Conservation (phyloP, 177 flowering plant genomes). For the Tripterygium wilfordii region DNA sequence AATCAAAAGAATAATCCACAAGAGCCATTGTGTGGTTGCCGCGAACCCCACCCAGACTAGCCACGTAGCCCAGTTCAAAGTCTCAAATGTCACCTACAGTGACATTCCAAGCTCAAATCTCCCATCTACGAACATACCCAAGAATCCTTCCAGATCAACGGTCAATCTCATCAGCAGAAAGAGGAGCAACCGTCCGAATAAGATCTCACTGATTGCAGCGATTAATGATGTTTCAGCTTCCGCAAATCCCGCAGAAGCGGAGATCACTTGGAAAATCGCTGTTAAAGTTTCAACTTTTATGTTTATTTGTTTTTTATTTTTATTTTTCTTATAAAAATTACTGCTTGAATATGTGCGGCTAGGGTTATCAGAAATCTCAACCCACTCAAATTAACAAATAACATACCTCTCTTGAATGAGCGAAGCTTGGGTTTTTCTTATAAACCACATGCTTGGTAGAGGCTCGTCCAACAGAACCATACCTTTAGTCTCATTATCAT, state of each 20-base stretch:
- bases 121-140: not conserved
- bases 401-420: too few species aligned
- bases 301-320: not conserved
- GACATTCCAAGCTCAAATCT: not conserved
- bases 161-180: not conserved
- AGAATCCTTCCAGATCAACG: not conserved
- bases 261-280: slow-evolving; percentile 69
- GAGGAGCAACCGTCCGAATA: not conserved
- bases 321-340: not conserved
- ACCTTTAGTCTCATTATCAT: too few species aligned
- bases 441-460: too few species aligned
- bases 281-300: slow-evolving; percentile 27
- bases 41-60: slow-evolving; percentile 11
- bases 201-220: slow-evolving; percentile 10
- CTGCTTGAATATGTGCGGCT: slow-evolving; percentile 44
- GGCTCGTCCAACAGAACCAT: too few species aligned
- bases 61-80: slow-evolving; percentile 12
- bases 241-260: slow-evolving; percentile 25
- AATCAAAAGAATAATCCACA: too few species aligned
- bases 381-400: too few species aligned
- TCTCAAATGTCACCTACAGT: too few species aligned
- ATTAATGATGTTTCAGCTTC: slow-evolving; percentile 16
- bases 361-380: too few species aligned
- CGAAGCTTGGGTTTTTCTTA: too few species aligned
- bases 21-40: slow-evolving; percentile 16